Evolutionary conservation across 2,329 filamentous ascomycete genomes (phyloP).

Genomic region (Pseudogymnoascus sp.): DNA sequence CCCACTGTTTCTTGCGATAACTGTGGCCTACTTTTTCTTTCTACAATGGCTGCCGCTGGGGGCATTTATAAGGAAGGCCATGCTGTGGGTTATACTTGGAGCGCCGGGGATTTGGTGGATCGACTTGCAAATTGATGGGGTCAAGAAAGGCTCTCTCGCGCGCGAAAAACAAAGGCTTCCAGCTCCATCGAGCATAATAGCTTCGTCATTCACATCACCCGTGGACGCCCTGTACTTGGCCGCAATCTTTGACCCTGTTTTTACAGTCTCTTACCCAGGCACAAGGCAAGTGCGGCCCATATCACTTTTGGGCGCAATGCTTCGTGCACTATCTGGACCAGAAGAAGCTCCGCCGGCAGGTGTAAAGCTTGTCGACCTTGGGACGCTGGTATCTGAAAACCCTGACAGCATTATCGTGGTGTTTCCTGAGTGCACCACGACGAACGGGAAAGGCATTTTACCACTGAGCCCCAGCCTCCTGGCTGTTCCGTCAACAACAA

Average conservation of each 20-base stretch:
- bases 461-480: conserved; percentile 73
- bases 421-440: conserved; percentile 91
- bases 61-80: conserved; percentile 64
- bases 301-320: conserved; percentile 65
- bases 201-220: conserved; percentile 83
- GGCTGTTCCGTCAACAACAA: conserved; percentile 54
- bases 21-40: conserved; percentile 65
- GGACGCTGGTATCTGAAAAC: conserved; percentile 55
- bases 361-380: conserved; percentile 50
- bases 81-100: conserved; percentile 78
- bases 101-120: conserved; percentile 97
- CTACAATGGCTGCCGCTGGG: conserved; percentile 74
- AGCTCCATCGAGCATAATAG: conserved; percentile 71
- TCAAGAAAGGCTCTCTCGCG: conserved; percentile 80
- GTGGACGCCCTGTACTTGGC: conserved; percentile 91
- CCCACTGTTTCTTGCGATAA: conserved; percentile 63
- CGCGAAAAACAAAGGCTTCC: conserved; percentile 69
- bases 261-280: conserved; percentile 74
- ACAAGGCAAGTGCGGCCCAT: conserved; percentile 67
- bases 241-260: conserved; percentile 92
- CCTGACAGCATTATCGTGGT: conserved; percentile 72
- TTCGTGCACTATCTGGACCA: conserved; percentile 60
- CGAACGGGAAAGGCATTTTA: conserved; percentile 84
- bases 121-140: conserved; percentile 94
- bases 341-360: conserved; percentile 36